phyloP scores from a whole-genome alignment of 2,329 filamentous ascomycete genomes.

The Aureobasidium sp. region DNA sequence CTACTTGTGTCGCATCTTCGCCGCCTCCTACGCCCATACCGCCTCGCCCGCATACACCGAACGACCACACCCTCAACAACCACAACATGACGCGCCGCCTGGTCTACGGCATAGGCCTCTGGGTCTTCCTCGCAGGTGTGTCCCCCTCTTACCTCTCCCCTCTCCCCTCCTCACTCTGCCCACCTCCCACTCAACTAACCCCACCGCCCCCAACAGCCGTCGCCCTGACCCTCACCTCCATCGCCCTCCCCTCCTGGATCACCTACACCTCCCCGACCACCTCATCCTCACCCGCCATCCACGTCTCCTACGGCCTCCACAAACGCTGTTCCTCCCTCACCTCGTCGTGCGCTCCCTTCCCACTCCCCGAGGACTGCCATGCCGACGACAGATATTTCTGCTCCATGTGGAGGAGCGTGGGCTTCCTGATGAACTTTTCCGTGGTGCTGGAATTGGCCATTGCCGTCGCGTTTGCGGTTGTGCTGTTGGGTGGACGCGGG shows the following conservation, averaged over 20 bases:
- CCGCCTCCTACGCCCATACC: too few relatives aligned
- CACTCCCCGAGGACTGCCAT: conserved; percentile 59
- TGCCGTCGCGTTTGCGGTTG: conserved; percentile 70
- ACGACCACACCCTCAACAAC: too few relatives aligned
- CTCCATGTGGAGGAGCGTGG: conserved; percentile 81
- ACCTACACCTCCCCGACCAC: conserved; percentile 39
- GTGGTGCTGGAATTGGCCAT: conserved; percentile 75
- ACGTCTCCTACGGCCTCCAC: conserved; percentile 71
- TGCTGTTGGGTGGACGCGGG: conserved; percentile 70
- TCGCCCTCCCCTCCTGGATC: conserved; percentile 65
- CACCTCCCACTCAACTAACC: background rate
- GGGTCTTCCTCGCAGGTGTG: conserved; percentile 40
- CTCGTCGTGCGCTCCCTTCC: conserved; percentile 59
- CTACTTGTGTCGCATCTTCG: too few relatives aligned
- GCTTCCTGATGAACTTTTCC: conserved; percentile 79
- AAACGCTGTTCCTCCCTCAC: conserved; percentile 67
- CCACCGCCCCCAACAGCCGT: conserved; percentile 47
- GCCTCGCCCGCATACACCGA: too few relatives aligned
- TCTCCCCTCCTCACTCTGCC: background rate
- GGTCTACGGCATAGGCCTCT: conserved; percentile 43
- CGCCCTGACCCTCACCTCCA: conserved; percentile 62
- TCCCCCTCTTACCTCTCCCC: background rate
- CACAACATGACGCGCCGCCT: conserved; percentile 44
- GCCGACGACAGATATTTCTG: conserved; percentile 71
- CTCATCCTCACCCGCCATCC: conserved; percentile 39